Evolutionary conservation across 495 filamentous ascomycete species (phyloP).

Genomic region (Hypoxylon subgilvum): DNA sequence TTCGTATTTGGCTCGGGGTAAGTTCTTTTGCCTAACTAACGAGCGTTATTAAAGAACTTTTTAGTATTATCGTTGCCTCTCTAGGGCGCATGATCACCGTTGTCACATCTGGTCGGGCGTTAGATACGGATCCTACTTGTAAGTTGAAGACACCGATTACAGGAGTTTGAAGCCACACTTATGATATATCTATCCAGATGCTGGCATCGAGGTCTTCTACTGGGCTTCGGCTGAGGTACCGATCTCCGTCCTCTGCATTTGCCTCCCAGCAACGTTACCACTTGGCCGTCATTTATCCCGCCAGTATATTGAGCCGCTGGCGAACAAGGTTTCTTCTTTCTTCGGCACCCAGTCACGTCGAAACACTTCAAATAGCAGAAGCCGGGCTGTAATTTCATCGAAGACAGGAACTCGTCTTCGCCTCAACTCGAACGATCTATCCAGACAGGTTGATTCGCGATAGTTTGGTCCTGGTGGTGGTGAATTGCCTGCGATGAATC

Average conservation of each 20-base stretch:
- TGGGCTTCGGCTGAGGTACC: constrained; percentile 11
- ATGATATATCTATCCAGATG: constrained; percentile 2
- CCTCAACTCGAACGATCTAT: too few relatives aligned
- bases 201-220: background rate
- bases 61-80: constrained; percentile 20
- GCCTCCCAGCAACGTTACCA: constrained; percentile 17
- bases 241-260: constrained; percentile 8
- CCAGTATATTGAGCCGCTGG: background rate
- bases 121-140: constrained; percentile 15
- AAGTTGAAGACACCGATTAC: background rate
- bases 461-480: too few relatives aligned
- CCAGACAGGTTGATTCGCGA: too few relatives aligned
- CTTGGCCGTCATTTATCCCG: background rate
- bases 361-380: background rate
- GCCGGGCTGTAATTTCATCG: too few relatives aligned
- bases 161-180: background rate
- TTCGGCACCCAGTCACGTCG: too few relatives aligned
- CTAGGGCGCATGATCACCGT: constrained; percentile 18
- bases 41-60: background rate
- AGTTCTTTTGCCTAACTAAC: constrained; percentile 7
- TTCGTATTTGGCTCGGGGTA: constrained; percentile 48
- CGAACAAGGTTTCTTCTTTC: background rate
- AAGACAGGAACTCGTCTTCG: background rate
- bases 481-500: background rate
- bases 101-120: background rate